phyloP scores from a whole-genome alignment of 2,329 filamentous ascomycete genomes.

The Sporothrix phasma region DNA sequence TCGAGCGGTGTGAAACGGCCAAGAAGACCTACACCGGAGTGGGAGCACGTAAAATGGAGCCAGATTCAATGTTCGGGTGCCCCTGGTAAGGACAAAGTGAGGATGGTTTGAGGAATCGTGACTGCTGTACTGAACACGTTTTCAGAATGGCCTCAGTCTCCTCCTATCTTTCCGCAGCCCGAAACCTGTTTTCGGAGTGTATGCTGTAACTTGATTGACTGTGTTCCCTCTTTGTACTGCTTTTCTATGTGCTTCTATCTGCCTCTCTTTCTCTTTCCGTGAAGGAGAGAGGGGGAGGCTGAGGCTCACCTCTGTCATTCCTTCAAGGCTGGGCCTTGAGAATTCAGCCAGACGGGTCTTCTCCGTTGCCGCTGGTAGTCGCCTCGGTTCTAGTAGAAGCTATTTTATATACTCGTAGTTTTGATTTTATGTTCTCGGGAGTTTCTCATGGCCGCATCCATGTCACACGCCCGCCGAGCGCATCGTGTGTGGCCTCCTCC shows the following conservation, averaged over 20 bases:
- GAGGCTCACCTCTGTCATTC: not conserved
- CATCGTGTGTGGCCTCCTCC: not conserved
- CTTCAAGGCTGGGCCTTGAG: not conserved
- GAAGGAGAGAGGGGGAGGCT: too few species aligned
- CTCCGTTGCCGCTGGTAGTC: not conserved
- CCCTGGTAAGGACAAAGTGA: not conserved
- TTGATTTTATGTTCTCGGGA: not conserved
- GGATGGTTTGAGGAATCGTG: not conserved
- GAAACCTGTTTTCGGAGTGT: not conserved
- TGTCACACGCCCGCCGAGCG: not conserved
- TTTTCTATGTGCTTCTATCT: not conserved
- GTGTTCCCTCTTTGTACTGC: not conserved
- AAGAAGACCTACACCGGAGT: not conserved
- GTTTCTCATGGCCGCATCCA: not conserved
- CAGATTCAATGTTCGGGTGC: not conserved
- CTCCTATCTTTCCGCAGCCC: not conserved
- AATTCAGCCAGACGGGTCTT: not conserved
- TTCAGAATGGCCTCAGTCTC: slow-evolving; percentile 1
- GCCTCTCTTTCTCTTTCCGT: not conserved
- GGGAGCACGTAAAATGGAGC: not conserved
- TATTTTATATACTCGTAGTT: not conserved
- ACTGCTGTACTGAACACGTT: not conserved
- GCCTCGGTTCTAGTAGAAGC: not conserved
- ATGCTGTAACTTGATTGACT: not conserved
- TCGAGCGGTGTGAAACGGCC: not conserved